Base-by-base conservation (phyloP, 2,329 filamentous ascomycete genomes). In the Trichoderma sp. region DNA sequence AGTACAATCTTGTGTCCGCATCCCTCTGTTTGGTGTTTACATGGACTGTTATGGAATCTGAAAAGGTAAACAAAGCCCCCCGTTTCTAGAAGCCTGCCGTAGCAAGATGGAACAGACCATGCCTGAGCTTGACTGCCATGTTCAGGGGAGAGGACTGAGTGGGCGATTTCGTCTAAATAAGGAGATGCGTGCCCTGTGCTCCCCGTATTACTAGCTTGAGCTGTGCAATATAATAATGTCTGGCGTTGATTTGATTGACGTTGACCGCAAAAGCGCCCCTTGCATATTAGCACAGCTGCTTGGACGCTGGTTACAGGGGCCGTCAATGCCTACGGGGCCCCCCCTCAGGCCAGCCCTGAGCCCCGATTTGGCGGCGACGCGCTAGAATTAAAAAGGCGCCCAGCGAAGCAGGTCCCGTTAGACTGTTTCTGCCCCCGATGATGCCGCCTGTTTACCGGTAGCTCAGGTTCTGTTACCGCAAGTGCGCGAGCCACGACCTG, bases 101-200 rank as follows among this genome's bases (percentile, higher is more conserved):
- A 13, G 5, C 14, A 30, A n/a, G 5, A 30, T 55, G 52, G 52
- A 55, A 32, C 52, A 32, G 52, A 55, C 14, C 52, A 16, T 55
- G 52, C 52, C 2, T 5, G 18, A 8, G 26, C 30, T n/a, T 56
- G 52, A 4, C 52, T 28, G 52, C 26, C 46, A 49, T 56, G 11
- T 16, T 58, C 55, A 58, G 55, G 55, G 30, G 55, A 58, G 49
- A 37, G 30, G 21, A 32, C n/a, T 24, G 11, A 37, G 34, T 13
- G 30, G 55, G 21, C 32, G 55, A 58, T 58, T 58, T 58, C 55
- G 55, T 58, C 55, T 58, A 58, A 58, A 58, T 58, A 58, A 55
- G 55, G 55, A 58, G 55, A 24, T 58, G 55, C 55, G 24, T 58
- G 55, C 32, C 55, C 55, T 37, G 55, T 58, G 55, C 55, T 43